These are phyloP conservation scores for Nigrospora oryzae DNA, from an alignment of 2,329 filamentous ascomycete genomes.

Conservation along the genomic window DNA sequence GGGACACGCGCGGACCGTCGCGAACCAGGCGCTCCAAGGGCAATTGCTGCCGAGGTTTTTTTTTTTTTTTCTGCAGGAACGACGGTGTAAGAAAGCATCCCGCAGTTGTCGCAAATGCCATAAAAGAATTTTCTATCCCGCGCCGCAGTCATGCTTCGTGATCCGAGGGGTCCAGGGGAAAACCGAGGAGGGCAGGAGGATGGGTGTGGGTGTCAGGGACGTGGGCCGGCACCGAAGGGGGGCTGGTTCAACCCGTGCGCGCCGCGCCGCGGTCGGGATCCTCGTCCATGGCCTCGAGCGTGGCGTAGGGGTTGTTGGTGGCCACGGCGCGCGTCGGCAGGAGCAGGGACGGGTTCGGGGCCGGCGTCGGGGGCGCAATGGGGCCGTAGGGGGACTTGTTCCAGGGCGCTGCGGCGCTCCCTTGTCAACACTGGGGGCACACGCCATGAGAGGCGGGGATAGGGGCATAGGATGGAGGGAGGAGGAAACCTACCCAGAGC, in stretches of 20 bases:
- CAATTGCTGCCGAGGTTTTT: too few species aligned
- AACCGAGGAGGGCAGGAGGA: background rate
- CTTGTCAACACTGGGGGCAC: background rate
- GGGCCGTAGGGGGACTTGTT: slow-evolving; percentile 21
- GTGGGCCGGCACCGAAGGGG: too few species aligned
- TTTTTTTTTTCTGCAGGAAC: too few species aligned
- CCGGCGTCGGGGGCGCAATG: slow-evolving; percentile 18
- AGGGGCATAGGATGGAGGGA: too few species aligned
- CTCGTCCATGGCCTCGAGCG: slow-evolving; percentile 13
- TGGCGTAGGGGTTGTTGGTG: slow-evolving; percentile 16
- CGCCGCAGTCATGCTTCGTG: too few species aligned
- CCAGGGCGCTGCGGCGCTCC: slow-evolving; percentile 3
- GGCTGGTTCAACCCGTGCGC: too few species aligned
- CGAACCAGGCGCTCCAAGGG: too few species aligned
- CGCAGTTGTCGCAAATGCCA: too few species aligned
- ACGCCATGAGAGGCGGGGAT: background rate
- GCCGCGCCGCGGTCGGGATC: background rate
- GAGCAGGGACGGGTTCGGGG: background rate
- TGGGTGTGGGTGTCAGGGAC: background rate
- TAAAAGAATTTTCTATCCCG: too few species aligned
- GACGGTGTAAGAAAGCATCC: too few species aligned
- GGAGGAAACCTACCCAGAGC: background rate
- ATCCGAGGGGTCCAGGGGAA: background rate
- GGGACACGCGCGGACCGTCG: too few species aligned
- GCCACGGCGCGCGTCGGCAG: background rate